Conservation (phyloP, 352 stramenopile genomes). For the Globisporangium solare region DNA sequence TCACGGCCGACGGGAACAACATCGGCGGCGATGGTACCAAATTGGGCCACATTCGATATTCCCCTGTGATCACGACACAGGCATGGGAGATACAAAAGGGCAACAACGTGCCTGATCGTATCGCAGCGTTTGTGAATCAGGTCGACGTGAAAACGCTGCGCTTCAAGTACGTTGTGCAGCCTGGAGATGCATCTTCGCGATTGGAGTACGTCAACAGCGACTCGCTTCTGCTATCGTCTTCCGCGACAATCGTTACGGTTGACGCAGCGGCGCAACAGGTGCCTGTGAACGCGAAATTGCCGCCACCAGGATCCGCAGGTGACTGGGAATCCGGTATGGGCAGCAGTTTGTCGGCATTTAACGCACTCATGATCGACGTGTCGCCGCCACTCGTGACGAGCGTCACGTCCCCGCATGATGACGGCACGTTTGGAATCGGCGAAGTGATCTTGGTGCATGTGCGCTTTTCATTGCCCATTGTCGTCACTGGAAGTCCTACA, state of each 20-base stretch:
- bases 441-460: conserved; percentile 69
- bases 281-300: conserved; percentile 38
- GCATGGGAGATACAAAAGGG: conserved; percentile 73
- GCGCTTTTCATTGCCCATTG: conserved; percentile 60
- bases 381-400: conserved; percentile 33
- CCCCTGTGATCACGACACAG: conserved; percentile 30
- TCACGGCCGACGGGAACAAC: conserved; percentile 54
- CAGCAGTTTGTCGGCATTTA: conserved; percentile 52
- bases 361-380: conserved; percentile 47
- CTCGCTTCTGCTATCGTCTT: conserved; percentile 32
- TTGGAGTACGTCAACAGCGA: conserved; percentile 76
- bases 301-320: conserved; percentile 37
- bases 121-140: conserved; percentile 29
- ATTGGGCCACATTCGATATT: conserved; percentile 46
- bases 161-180: conserved; percentile 61
- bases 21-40: conserved; percentile 28
- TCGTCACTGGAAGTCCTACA: conserved; percentile 48
- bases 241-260: conserved; percentile 29
- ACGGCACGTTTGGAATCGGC: conserved; percentile 72
- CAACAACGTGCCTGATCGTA: conserved; percentile 27
- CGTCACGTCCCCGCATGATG: conserved; percentile 50
- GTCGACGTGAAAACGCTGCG: conserved; percentile 32
- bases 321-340: conserved; percentile 61
- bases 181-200: conserved; percentile 44
- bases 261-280: conserved; percentile 7